Percentiles rank a stretch among this genome's conserved stretches.
phyloP scores from a whole-genome alignment of 805 yeast genomes.

The Candida peoriensis region DNA sequence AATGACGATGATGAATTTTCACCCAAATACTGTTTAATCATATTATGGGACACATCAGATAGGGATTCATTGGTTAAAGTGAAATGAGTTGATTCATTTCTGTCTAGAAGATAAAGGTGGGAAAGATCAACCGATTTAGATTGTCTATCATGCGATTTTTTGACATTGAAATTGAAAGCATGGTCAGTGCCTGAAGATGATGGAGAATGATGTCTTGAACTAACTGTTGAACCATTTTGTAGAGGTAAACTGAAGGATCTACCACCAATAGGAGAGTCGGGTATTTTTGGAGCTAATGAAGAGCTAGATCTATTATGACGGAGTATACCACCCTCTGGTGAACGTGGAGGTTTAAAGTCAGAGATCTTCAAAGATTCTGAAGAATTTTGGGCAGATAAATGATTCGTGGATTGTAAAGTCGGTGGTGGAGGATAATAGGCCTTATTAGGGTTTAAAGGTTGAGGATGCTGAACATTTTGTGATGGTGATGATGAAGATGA shows the following conservation, averaged over 20 bases:
- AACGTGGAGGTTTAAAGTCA: not conserved
- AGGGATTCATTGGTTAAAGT: conserved; percentile 35
- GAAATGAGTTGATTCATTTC: conserved; percentile 28
- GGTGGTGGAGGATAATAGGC: conserved; percentile 1
- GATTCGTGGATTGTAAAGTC: not conserved
- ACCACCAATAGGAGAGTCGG: conserved; percentile 20
- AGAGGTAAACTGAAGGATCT: conserved; percentile 20
- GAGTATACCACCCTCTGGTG: not conserved
- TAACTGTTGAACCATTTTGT: conserved; percentile 1
- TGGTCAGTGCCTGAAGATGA: not conserved
- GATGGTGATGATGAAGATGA: not conserved
- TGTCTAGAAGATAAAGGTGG: conserved; percentile 32
- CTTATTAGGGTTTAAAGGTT: no score
- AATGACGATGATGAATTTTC: conserved; percentile 40
- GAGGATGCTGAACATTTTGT: no score
- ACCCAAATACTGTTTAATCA: conserved; percentile 51
- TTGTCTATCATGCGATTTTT: conserved; percentile 17
- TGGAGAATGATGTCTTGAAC: conserved; percentile 4
- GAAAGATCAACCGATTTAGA: conserved; percentile 37
- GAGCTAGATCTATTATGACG: conserved; percentile 7
- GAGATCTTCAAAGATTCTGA: not conserved
- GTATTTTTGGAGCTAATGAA: conserved; percentile 10
- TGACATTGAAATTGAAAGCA: not conserved
- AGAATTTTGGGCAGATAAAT: not conserved
- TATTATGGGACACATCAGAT: conserved; percentile 48